These are phyloP conservation scores for Lichtheimia corymbifera DNA, from an alignment of 371 early-diverging fungal genomes.

Conservation along the genomic window DNA sequence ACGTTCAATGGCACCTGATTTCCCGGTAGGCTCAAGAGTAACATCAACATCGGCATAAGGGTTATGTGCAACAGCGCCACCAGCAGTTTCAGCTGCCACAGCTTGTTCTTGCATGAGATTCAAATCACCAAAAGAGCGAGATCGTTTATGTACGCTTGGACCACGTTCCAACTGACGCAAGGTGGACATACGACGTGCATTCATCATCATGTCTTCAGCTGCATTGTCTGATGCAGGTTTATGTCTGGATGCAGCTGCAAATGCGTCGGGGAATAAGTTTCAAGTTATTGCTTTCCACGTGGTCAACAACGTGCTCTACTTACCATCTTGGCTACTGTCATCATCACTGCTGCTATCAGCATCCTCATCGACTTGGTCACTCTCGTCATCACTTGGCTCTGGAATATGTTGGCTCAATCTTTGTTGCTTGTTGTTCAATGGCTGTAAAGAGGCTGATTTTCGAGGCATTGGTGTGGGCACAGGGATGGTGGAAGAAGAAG, in stretches of 20 bases:
- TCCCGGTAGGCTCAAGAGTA: not conserved
- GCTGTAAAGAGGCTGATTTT: conserved; percentile 9
- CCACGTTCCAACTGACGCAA: conserved; percentile 30
- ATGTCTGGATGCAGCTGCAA: conserved; percentile 2
- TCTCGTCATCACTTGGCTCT: conserved; percentile 28
- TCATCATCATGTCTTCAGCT: not conserved
- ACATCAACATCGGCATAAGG: conserved; percentile 11
- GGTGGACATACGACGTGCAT: conserved; percentile 31
- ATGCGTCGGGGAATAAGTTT: not conserved
- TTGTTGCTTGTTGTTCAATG: conserved; percentile 2
- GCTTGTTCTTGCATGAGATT: conserved; percentile 75
- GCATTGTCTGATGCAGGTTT: conserved; percentile 5
- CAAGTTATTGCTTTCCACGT: conserved; percentile 7
- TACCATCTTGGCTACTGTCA: conserved; percentile 4
- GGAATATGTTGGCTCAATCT: conserved; percentile 4
- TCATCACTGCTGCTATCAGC: conserved; percentile 3
- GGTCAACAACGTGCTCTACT: not conserved
- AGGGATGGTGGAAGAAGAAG: not conserved
- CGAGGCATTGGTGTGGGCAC: conserved; percentile 1
- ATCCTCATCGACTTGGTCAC: conserved; percentile 16
- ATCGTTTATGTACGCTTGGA: conserved; percentile 24
- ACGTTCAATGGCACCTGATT: conserved; percentile 30
- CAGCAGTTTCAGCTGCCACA: conserved; percentile 62
- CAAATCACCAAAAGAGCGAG: conserved; percentile 43
- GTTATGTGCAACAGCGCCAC: not conserved